phyloP scores from a whole-genome alignment of 2,329 filamentous ascomycete species.

The Penicillium italicum region DNA sequence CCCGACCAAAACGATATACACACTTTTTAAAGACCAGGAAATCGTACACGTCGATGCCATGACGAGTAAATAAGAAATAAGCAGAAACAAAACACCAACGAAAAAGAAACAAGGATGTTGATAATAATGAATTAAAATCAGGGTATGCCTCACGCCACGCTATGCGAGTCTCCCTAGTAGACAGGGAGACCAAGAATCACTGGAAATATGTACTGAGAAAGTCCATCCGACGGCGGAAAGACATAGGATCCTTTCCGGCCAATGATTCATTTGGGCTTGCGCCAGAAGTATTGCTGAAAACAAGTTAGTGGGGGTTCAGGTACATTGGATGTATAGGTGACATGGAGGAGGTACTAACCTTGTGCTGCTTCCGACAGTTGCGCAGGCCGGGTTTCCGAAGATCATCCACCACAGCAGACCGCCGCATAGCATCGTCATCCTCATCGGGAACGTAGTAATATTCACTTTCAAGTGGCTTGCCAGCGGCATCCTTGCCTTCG shows the following conservation, averaged over 20 bases:
- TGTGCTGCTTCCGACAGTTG: slow-evolving; percentile 91
- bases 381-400: slow-evolving; percentile 84
- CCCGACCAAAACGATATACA: slow-evolving; percentile 55
- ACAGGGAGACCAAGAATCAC: slow-evolving; percentile 26
- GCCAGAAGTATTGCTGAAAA: slow-evolving; percentile 67
- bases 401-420: slow-evolving; percentile 78
- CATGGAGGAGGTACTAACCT: slow-evolving; percentile 59
- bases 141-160: slow-evolving; percentile 44
- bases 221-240: slow-evolving; percentile 11
- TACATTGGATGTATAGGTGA: slow-evolving; percentile 1
- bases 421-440: slow-evolving; percentile 73
- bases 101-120: slow-evolving; percentile 23
- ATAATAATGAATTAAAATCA: slow-evolving; percentile 28
- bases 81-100: slow-evolving; percentile 18
- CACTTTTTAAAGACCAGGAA: slow-evolving; percentile 1
- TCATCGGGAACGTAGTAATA: slow-evolving; percentile 93
- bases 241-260: slow-evolving; percentile 2
- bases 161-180: slow-evolving; percentile 36
- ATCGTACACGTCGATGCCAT: slow-evolving; percentile 14
- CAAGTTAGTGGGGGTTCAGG: slow-evolving; percentile 21
- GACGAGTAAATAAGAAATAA: slow-evolving; percentile 9
- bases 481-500: slow-evolving; percentile 92
- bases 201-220: slow-evolving; percentile 38
- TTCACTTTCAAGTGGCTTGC: slow-evolving; percentile 88
- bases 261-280: slow-evolving; percentile 53